Percentiles rank a stretch among this genome's conserved stretches.
These are phyloP conservation scores for Clonostachys chloroleuca DNA, from an alignment of 2,329 filamentous ascomycete species.

Conservation along the genomic window DNA sequence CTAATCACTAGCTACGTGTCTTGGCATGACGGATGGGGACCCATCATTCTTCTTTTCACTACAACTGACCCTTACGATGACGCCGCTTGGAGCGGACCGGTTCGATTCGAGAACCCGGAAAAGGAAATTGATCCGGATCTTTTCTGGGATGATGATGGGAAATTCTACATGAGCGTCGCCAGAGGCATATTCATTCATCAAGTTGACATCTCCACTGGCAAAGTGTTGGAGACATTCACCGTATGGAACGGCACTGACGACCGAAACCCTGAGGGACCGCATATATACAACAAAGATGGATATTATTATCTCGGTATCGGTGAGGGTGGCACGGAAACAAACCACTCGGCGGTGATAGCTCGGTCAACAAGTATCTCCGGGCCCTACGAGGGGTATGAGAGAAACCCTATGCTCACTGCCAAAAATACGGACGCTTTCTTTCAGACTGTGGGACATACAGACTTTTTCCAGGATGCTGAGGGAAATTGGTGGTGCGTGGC, in stretches of 20 bases:
- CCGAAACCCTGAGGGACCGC: conserved; percentile 33
- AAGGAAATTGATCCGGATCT: conserved; percentile 16
- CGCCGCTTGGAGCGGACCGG: conserved; percentile 26
- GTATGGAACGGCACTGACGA: conserved; percentile 40
- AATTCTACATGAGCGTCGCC: conserved; percentile 24
- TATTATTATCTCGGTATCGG: conserved; percentile 44
- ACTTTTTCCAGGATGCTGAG: conserved; percentile 32
- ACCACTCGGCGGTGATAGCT: conserved; percentile 36
- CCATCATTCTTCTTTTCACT: conserved; percentile 31
- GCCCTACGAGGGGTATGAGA: conserved; percentile 31
- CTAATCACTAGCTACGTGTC: conserved; percentile 26
- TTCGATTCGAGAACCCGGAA: conserved; percentile 16
- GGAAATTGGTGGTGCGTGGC: conserved; percentile 36
- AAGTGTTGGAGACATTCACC: conserved; percentile 16
- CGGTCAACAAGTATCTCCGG: conserved; percentile 31
- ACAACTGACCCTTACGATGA: conserved; percentile 29
- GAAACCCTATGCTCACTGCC: conserved; percentile 38
- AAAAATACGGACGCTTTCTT: conserved; percentile 27
- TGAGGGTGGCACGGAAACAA: conserved; percentile 38
- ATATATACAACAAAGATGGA: conserved; percentile 33
- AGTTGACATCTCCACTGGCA: conserved; percentile 24
- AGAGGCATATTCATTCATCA: conserved; percentile 15
- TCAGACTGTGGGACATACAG: conserved; percentile 37
- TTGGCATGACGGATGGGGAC: conserved; percentile 14
- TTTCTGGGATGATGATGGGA: conserved; percentile 13